Percentiles rank a stretch among this genome's conserved stretches.
Evolutionary conservation across 352 stramenopile species (phyloP).

Genomic region (Pelagophyceae sp.): DNA sequence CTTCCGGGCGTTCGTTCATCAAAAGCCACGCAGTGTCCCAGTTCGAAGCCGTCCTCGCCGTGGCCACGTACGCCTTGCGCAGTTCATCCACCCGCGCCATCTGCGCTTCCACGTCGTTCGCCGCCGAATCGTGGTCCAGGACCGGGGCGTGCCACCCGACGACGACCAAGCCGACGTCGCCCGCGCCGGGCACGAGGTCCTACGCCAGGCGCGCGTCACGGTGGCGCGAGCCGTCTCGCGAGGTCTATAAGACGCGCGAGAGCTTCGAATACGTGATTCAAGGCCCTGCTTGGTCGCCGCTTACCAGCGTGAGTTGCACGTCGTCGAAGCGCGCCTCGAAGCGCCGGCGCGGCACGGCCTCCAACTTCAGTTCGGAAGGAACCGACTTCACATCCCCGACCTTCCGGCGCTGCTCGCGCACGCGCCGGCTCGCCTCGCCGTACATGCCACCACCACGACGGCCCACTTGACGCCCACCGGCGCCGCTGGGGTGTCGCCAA

Average conservation of each 20-base stretch:
- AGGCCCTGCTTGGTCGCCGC: not conserved
- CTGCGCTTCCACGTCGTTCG: not conserved
- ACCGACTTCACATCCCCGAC: not conserved
- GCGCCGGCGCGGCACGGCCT: not conserved
- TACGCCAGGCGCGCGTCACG: not conserved
- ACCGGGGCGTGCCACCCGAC: not conserved
- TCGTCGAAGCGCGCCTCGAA: conserved; percentile 2
- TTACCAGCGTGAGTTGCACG: conserved; percentile 10
- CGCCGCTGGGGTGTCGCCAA: too few relatives aligned
- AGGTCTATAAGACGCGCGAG: too few relatives aligned
- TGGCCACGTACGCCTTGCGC: not conserved
- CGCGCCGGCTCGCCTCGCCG: not conserved
- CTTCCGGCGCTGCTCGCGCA: not conserved
- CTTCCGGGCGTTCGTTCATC: conserved; percentile 25
- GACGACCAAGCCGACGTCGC: not conserved
- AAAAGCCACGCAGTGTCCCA: conserved; percentile 25
- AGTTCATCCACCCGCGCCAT: not conserved
- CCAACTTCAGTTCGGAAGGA: not conserved
- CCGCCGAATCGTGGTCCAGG: not conserved
- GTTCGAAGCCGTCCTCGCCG: conserved; percentile 15
- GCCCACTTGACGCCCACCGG: too few relatives aligned
- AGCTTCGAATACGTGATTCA: too few relatives aligned
- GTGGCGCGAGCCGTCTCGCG: too few relatives aligned
- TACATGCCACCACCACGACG: too few relatives aligned
- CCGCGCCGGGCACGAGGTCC: not conserved